Percentiles rank a stretch among this genome's conserved stretches.
phyloP scores from a whole-genome alignment of 2,329 filamentous ascomycete species.

The Falciphora oryzae region DNA sequence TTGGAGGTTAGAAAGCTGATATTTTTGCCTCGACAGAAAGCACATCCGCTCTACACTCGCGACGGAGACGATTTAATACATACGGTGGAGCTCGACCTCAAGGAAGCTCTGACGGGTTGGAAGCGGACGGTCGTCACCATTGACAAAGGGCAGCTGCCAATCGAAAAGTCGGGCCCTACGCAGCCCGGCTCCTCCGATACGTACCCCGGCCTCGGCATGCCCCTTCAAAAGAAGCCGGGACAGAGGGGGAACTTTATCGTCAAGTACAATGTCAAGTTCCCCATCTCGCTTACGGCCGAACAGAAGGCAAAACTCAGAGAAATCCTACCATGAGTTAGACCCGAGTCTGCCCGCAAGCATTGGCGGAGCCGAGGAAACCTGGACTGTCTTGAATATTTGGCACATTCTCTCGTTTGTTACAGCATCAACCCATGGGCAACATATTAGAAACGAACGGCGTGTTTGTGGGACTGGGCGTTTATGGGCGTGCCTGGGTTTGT shows the following conservation, averaged over 20 bases:
- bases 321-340: constrained; percentile 52
- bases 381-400: background rate
- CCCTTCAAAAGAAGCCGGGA: constrained; percentile 80
- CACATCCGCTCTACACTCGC: constrained; percentile 75
- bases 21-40: constrained; percentile 58
- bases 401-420: background rate
- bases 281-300: constrained; percentile 63
- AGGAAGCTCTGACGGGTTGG: constrained; percentile 95
- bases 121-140: constrained; percentile 87
- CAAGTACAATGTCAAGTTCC: constrained; percentile 90
- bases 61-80: constrained; percentile 83
- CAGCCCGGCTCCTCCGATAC: constrained; percentile 74
- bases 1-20: background rate
- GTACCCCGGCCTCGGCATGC: constrained; percentile 89
- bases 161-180: constrained; percentile 79
- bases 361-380: background rate
- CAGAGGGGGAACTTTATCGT: constrained; percentile 85
- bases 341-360: background rate
- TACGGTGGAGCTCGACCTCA: constrained; percentile 75
- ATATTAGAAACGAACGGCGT: background rate
- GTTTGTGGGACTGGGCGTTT: constrained; percentile 1
- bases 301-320: constrained; percentile 81
- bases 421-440: background rate
- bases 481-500: background rate
- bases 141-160: constrained; percentile 76